phyloP scores from a whole-genome alignment of 345 rosid genomes.

The Isatis tinctoria region DNA sequence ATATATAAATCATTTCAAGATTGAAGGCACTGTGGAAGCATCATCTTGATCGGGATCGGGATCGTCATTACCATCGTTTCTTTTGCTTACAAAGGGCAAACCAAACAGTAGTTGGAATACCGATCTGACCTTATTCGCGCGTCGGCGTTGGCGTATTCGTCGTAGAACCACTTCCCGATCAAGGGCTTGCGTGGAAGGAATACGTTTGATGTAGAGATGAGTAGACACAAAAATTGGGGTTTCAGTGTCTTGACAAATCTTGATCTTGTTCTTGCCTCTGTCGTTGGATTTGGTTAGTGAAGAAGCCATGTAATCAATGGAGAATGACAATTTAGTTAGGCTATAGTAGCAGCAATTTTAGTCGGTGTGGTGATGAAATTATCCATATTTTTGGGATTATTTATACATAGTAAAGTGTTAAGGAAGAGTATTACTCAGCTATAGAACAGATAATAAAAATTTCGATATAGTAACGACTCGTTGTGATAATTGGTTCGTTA shows the following conservation, averaged over 20 bases:
- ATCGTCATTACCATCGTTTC: background rate
- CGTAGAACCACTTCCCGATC: slow-evolving; percentile 21
- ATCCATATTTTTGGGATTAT: background rate
- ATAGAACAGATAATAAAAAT: background rate
- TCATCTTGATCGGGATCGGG: slow-evolving; percentile 4
- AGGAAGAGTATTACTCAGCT: background rate
- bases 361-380: background rate
- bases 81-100: slow-evolving; percentile 4
- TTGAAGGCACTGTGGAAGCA: slow-evolving; percentile 5
- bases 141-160: slow-evolving; percentile 21
- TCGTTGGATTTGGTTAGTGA: slow-evolving; percentile 21
- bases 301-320: slow-evolving; percentile 19
- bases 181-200: slow-evolving; percentile 18
- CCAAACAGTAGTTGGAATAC: slow-evolving; percentile 13
- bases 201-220: slow-evolving; percentile 19
- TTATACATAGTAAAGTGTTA: background rate
- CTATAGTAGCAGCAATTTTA: background rate
- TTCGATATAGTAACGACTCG: background rate
- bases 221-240: slow-evolving; percentile 8
- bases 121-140: slow-evolving; percentile 18
- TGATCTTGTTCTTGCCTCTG: slow-evolving; percentile 12
- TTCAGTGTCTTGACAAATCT: slow-evolving; percentile 1
- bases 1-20: background rate
- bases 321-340: background rate
- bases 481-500: background rate